Base-by-base conservation (phyloP, 225 moss, liverwort and hornwort species). In the Pseudoscleropodium purum region DNA sequence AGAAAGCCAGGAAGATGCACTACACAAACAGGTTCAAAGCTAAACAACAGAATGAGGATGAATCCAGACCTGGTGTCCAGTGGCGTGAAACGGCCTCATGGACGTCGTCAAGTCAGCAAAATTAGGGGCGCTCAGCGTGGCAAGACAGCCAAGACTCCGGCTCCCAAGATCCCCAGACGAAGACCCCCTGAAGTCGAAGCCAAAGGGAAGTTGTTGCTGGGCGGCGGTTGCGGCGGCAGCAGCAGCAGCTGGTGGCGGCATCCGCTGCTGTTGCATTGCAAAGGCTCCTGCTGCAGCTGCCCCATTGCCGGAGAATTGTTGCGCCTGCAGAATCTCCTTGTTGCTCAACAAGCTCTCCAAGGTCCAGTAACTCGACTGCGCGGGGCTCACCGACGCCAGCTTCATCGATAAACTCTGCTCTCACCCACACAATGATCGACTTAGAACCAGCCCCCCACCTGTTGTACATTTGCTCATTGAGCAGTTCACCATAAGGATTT, bases 341-440 rank as follows among this genome's bases (percentile, higher is more conserved):
- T 88, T 90, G 90, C 87, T 89, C 84, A 91, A 45, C 19, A 91
- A 60, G 59, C 90, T 92, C 90, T 92, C 92, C 52, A 92, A 57
- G 5, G 90, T 86, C 83, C 90, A 88, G 56, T 87, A 61, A 69
- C 62, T 91, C 23, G 88, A 82, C 62, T 84, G 90, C 41, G 78
- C 31, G 18, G 91, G 88, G 60, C 79, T 90, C 61, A 93, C 91
- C 13, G 93, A 83, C 41, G 93, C 93, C 79, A 94, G 76, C 88
- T 93, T 94, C 94, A 93, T 94, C 15, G 94, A 91, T 26, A 94
- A 88, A 69, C 75, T 90, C 94, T 94, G 90, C 88, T 21, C 20
- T 13, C 29, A 52, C 62, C n/a, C 31, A 47, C 41, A 20, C 31
- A 62, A 43, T 29, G 39, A 57, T 54, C 36, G 56, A 11, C n/a